Evolutionary conservation across 192 early-diverging fungal genomes (phyloP).

Genomic region (Allomyces macrogynus): DNA sequence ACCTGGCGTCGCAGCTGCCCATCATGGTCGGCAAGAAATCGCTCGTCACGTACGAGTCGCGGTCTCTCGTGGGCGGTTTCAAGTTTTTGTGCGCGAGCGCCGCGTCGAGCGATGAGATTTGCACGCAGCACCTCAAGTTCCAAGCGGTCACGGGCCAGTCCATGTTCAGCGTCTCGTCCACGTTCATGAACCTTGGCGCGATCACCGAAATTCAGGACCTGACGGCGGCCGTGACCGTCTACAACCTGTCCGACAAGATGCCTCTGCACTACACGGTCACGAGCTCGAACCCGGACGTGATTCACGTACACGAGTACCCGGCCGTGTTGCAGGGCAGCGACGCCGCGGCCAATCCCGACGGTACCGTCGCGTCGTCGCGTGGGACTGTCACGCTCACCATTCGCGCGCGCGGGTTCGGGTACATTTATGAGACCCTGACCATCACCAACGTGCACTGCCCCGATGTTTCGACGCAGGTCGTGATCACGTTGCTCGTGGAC

Average conservation of each 20-base stretch:
- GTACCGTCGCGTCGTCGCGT: background rate
- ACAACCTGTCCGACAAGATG: constrained; percentile 44
- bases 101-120: constrained; percentile 6
- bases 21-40: constrained; percentile 8
- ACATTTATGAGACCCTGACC: constrained; percentile 35
- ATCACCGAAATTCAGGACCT: constrained; percentile 21
- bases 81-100: constrained; percentile 23
- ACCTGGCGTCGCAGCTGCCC: constrained; percentile 1
- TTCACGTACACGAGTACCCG: background rate
- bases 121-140: constrained; percentile 57
- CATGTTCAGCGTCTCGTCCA: constrained; percentile 39
- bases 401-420: constrained; percentile 28
- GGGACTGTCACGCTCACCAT: constrained; percentile 37
- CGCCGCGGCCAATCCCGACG: background rate
- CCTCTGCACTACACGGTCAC: constrained; percentile 46
- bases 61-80: constrained; percentile 61
- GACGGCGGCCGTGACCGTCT: constrained; percentile 39
- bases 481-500: constrained; percentile 52
- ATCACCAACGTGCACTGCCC: constrained; percentile 52
- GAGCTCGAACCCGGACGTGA: constrained; percentile 6
- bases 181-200: constrained; percentile 44
- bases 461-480: constrained; percentile 33
- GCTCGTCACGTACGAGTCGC: constrained; percentile 20
- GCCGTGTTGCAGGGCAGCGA: constrained; percentile 1
- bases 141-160: constrained; percentile 62